Conservation (phyloP, 345 rosid species). For the Laguncularia racemosa region DNA sequence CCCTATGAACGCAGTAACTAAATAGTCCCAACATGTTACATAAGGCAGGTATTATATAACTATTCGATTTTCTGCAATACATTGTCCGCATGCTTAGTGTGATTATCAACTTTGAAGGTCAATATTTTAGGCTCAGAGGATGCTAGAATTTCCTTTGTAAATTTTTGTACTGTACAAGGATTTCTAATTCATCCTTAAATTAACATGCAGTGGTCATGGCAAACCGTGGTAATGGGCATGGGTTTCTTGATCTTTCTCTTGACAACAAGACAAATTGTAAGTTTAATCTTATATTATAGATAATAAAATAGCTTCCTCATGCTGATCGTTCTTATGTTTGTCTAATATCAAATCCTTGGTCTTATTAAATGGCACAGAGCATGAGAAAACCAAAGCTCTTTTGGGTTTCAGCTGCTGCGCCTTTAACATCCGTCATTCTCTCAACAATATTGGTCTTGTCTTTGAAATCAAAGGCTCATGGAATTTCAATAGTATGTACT, state of each 20-base stretch:
- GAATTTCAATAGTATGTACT: constrained; percentile 62
- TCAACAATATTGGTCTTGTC: constrained; percentile 50
- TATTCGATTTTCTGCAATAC: no score
- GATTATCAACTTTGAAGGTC: no score
- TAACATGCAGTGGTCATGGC: constrained; percentile 89
- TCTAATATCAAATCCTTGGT: neutral
- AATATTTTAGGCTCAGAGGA: no score
- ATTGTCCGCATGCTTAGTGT: no score
- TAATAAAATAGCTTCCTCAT: neutral
- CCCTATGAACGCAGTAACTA: no score
- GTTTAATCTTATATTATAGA: constrained; percentile 4
- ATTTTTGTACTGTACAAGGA: neutral
- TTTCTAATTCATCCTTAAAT: neutral
- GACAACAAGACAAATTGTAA: constrained; percentile 71
- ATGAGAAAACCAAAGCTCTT: constrained; percentile 79
- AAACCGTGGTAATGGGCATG: constrained; percentile 66
- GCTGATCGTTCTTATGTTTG: neutral
- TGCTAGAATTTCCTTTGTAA: no score
- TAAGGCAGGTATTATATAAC: no score
- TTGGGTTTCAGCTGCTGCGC: constrained; percentile 96
- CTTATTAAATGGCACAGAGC: constrained; percentile 38
- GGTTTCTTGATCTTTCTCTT: constrained; percentile 62
- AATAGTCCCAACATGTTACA: no score
- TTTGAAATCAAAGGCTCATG: constrained; percentile 51
- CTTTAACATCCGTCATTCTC: constrained; percentile 67